Evolutionary conservation across 169 alveolate species (phyloP), one percentile per base, ranked within the genome.

Genomic region (Theileria luwenshuni): DNA sequence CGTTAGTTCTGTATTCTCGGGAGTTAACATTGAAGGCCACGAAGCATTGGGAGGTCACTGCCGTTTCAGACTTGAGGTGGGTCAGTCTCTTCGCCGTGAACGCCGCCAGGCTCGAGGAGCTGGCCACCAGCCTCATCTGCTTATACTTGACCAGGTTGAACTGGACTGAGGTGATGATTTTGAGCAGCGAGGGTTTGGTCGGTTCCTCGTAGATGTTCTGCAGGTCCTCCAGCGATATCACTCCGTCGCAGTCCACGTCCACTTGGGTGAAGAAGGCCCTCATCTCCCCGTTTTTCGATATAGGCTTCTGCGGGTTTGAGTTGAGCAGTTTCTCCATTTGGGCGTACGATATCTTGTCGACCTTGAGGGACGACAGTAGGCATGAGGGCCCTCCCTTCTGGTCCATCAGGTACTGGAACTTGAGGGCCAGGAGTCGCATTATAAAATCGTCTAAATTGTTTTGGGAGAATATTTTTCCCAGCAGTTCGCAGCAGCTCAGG

Each of bases 331-430:
- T 59, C 6, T 38, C 63, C 43, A 77, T 15, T 33, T 58, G 54
- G 38, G 62, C 74, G 1, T 60, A 68, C 38, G 43, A 65, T 15
- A 77, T 32, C 25, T 43, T 77, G 30, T 77, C 86, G 21, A 65
- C 13, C 47, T 71, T 71, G 48, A 77, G 52, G 27, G 83, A 27
- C 5, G 74, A 54, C 52, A 77, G 45, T 27, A 77, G 60, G 17
- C 81, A 69, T 7, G 69, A 69, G 32, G 83, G 81, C 8, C 86
- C 86, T 23, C 86, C 86, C 23, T 73, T 71, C 45, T 77, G 79
- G 60, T 62, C 43, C 52, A 73, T n/a, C 23, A 77, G 56, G 38
- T 70, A 58, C 68, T 71, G 76, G 6, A 77, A 28, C 51, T 32
- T 52, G 43, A 77, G 48, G 41, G 35, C 54, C 33, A 77, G 58